Evolutionary conservation across 2,329 filamentous ascomycete species (phyloP).

Genomic region (Arthrobotrys conoides): DNA sequence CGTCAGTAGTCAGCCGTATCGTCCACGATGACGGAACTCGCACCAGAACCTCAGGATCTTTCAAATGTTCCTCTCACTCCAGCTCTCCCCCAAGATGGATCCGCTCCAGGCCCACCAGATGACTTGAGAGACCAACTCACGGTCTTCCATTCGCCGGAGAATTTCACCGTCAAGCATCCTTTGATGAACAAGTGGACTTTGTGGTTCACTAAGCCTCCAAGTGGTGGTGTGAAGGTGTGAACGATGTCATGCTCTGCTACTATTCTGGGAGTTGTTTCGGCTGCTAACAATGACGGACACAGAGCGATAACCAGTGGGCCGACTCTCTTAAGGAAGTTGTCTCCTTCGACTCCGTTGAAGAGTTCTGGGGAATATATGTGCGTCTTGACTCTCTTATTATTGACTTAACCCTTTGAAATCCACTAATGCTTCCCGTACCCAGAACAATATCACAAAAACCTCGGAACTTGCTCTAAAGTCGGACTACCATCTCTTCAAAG

Average conservation of each 20-base stretch:
- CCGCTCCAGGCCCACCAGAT: constrained; percentile 65
- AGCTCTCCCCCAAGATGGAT: constrained; percentile 54
- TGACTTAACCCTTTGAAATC: constrained; percentile 20
- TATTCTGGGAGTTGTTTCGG: neutral
- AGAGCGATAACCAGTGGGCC: constrained; percentile 96
- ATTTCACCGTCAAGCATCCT: constrained; percentile 99
- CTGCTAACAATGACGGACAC: constrained; percentile 32
- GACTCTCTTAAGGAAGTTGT: constrained; percentile 98
- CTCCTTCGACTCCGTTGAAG: constrained; percentile 97
- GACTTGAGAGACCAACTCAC: constrained; percentile 79
- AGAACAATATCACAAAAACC: constrained; percentile 99
- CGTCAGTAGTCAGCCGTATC: neutral
- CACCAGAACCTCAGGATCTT: constrained; percentile 56
- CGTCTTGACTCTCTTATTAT: constrained; percentile 67
- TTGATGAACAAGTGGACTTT: constrained; percentile 98
- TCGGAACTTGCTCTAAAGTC: constrained; percentile 97
- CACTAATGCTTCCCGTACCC: constrained; percentile 49
- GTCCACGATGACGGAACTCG: constrained; percentile 46
- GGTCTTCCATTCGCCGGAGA: constrained; percentile 97
- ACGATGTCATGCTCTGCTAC: neutral
- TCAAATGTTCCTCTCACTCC: constrained; percentile 59
- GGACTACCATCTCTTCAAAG: constrained; percentile 99
- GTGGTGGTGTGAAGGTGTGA: constrained; percentile 77
- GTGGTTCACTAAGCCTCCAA: constrained; percentile 99
- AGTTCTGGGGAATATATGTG: constrained; percentile 99